Percentiles rank a stretch among this genome's conserved stretches.
These are phyloP conservation scores for Colletotrichum siamense DNA, from an alignment of 2,329 filamentous ascomycete genomes.

Conservation along the genomic window DNA sequence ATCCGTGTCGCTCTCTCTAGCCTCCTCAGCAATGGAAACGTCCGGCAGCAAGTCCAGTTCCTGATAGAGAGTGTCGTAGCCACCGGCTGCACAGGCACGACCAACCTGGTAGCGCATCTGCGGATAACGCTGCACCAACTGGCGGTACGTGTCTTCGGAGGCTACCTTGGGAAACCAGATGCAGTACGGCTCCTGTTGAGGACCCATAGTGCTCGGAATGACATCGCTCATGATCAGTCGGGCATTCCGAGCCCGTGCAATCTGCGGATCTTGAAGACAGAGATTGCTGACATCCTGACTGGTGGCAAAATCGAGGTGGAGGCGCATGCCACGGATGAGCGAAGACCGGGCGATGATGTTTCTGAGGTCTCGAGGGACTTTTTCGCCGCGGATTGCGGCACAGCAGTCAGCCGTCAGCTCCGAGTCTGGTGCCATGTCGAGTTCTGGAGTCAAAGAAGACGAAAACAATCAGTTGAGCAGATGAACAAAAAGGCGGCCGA, in stretches of 20 bases:
- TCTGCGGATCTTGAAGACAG: not conserved
- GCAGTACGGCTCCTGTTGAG: conserved; percentile 38
- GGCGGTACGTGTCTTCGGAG: conserved; percentile 30
- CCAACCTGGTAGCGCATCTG: conserved; percentile 40
- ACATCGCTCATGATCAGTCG: conserved; percentile 33
- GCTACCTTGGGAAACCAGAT: not conserved
- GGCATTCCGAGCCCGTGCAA: not conserved
- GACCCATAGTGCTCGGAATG: conserved; percentile 27
- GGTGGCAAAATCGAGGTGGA: not conserved
- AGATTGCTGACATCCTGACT: not conserved
- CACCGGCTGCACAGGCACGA: conserved; percentile 42
- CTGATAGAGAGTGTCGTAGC: conserved; percentile 36
- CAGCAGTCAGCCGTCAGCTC: not conserved
- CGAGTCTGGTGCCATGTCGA: not conserved
- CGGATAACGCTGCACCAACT: conserved; percentile 35
- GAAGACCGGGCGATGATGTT: not conserved
- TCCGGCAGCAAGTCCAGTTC: conserved; percentile 42
- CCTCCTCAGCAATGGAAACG: conserved; percentile 40
- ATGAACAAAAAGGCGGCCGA: not conserved
- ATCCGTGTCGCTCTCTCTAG: conserved; percentile 31
- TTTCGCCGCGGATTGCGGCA: not conserved
- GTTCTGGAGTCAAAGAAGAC: not conserved
- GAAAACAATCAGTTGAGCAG: not conserved
- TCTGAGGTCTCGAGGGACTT: not conserved
- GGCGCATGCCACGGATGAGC: not conserved